Evolutionary conservation across 805 yeast species (phyloP), one percentile per base, ranked within the genome.

Genomic region (Suhomyces emberorum): DNA sequence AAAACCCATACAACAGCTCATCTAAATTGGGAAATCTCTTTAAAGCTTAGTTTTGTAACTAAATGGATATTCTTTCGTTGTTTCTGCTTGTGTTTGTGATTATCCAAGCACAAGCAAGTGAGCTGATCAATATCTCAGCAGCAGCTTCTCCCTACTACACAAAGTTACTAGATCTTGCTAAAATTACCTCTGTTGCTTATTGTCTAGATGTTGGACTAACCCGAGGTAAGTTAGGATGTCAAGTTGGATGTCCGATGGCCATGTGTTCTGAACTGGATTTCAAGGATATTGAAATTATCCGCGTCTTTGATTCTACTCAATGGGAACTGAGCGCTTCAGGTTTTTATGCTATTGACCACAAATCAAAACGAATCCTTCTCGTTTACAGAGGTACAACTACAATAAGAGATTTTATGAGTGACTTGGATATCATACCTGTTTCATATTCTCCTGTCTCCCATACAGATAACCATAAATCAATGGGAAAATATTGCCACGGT

Each of bases 341-440:
- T 0, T 70, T 59, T 47, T 63, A 76, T 16, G 75, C 77, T 7
- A 59, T 70, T 7, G 83, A 79, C 51, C 70, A 68, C 41, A 43
- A 45, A 2, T 49, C 54, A 15, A 52, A 65, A 29, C 65, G 70
- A 32, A 59, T 83, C 4, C 52, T 72, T 15, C 54, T 80, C 28
- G 74, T 67, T 0, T 80, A 79, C 46, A 69, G 88, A 58, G 93
- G 93, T 4, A 76, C 88, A 0, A 60, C 78, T 1, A 69, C 81
- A 7, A 53, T 67, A 11, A 66, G 70, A 28, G 93, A 85, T 52
- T 79, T 85, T 82, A 37, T 70, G 9, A 68, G 77, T 21, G 83
- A 85, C 57, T 61, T 81, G 32, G 66, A 69, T 25, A 64, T 74
- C 24, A 35, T 62, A 3, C 77, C 77, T 4, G 64, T 68, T 3